Base-by-base conservation (phyloP, 2,329 filamentous ascomycete species). In the Calonectria honghensis region DNA sequence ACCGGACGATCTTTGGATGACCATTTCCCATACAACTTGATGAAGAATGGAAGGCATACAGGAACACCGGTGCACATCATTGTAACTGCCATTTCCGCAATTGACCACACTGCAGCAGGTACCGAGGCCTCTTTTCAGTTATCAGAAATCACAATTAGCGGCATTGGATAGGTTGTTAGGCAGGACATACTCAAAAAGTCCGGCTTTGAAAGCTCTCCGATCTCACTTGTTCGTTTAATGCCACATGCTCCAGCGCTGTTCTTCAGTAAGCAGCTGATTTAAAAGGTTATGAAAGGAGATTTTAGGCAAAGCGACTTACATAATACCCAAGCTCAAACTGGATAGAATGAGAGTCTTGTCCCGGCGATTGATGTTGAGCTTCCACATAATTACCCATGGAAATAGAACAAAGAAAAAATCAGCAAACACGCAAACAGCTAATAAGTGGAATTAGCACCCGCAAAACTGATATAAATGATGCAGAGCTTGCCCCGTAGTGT, bases 371-470 rank as follows among this genome's bases (percentile, higher is more conserved):
- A 87, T 87, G 29, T 85, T 83, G 11, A 87, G 76, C 4, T 82
- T 82, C 85, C 85, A 86, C 35, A 87, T 81, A n/a, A 87, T 79
- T 7, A 85, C 81, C 85, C 86, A 87, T 0, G 86, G 86, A 16
- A 86, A 84, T 10, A 82, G 70, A 57, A 83, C 84, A 64, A 84
- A 85, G 72, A 83, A 83, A 61, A 85, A 85, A 70, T 86, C 85
- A 68, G 79, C 80, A 3, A 82, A 72, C n/a, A 83, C 75, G 11
- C 70, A 73, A 6, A 32, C 71, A 24, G 32, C 75, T 77, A 6
- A 32, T 14, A 32, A 4, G 4, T 61, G 7, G n/a, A 3, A 32
- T 54, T 31, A 29, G 31, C 31, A 31, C 1, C 27, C 18, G 6
- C 24, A 32, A 18, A 14, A 27, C 13, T 54, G 24, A n/a, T 24